Evolutionary conservation across 176 grass and related monocot genomes (phyloP).

Genomic region (Saccharum officinarum): DNA sequence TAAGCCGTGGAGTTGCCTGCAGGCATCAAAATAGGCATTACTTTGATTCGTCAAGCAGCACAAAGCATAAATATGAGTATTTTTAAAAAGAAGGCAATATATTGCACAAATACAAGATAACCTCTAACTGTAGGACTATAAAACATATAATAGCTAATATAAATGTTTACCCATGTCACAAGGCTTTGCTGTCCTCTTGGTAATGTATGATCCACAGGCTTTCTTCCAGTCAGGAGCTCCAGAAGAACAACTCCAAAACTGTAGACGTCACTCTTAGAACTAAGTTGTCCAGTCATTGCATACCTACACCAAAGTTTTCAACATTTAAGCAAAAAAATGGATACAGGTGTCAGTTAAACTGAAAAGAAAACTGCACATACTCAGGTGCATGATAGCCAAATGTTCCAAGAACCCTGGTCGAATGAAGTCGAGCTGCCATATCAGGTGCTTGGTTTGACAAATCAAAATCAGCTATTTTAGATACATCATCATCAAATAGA

Average conservation of each 20-base stretch:
- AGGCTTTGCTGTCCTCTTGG: slow-evolving; percentile 62
- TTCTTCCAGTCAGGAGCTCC: slow-evolving; percentile 57
- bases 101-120: background rate
- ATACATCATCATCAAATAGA: slow-evolving; percentile 53
- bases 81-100: background rate
- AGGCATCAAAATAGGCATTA: slow-evolving; percentile 2
- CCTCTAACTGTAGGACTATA: background rate
- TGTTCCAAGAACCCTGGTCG: slow-evolving; percentile 59
- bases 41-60: background rate
- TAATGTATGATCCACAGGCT: slow-evolving; percentile 61
- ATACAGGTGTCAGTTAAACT: background rate
- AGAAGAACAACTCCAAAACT: slow-evolving; percentile 62
- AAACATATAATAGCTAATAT: background rate
- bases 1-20: slow-evolving; percentile 55
- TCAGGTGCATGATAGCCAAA: slow-evolving; percentile 70
- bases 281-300: slow-evolving; percentile 65
- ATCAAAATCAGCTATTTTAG: slow-evolving; percentile 63
- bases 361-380: slow-evolving; percentile 29
- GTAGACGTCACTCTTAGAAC: slow-evolving; percentile 59
- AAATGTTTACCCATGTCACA: slow-evolving; percentile 54
- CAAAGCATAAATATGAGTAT: background rate
- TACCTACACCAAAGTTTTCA: slow-evolving; percentile 38
- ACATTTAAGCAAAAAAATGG: background rate
- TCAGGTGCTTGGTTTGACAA: slow-evolving; percentile 65
- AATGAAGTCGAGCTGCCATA: slow-evolving; percentile 56